Percentiles rank a stretch among this genome's conserved stretches.
Conservation (phyloP, 495 filamentous ascomycete species). For the Hyaloscypha variabilis region DNA sequence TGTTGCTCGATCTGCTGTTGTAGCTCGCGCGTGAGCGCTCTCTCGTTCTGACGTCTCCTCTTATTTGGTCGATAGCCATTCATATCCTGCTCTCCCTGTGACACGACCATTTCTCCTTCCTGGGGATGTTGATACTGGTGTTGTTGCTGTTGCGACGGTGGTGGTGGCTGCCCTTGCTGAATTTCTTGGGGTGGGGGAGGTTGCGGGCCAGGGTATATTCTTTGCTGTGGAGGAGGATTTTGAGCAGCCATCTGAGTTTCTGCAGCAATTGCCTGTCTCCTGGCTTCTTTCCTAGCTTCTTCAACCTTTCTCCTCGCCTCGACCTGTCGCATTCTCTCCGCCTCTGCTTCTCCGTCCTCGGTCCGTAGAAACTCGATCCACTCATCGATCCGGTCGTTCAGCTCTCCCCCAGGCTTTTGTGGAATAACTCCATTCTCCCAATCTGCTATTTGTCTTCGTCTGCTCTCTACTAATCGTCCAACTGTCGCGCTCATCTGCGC, state of each 20-base stretch:
- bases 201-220: constrained; percentile 1
- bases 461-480: constrained; percentile 29
- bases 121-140: neutral
- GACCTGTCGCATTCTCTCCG: constrained; percentile 33
- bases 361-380: constrained; percentile 33
- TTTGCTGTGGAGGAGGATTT: constrained; percentile 5
- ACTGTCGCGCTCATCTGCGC: constrained; percentile 36
- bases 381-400: constrained; percentile 28
- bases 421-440: constrained; percentile 34
- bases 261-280: constrained; percentile 31
- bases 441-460: constrained; percentile 32
- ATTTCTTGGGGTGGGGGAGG: constrained; percentile 3
- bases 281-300: constrained; percentile 31
- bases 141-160: constrained; percentile 10
- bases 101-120: constrained; percentile 25
- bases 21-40: constrained; percentile 24
- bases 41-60: constrained; percentile 27
- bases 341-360: constrained; percentile 33
- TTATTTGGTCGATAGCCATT: constrained; percentile 31
- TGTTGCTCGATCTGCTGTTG: constrained; percentile 28
- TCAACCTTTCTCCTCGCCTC: constrained; percentile 29
- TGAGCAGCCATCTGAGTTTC: constrained; percentile 18
- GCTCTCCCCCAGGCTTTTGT: constrained; percentile 30
- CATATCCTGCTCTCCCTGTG: constrained; percentile 25
- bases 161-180: neutral